These are phyloP conservation scores for Decorospora gaudefroyi DNA, from an alignment of 2,329 filamentous ascomycete genomes.

Conservation along the genomic window DNA sequence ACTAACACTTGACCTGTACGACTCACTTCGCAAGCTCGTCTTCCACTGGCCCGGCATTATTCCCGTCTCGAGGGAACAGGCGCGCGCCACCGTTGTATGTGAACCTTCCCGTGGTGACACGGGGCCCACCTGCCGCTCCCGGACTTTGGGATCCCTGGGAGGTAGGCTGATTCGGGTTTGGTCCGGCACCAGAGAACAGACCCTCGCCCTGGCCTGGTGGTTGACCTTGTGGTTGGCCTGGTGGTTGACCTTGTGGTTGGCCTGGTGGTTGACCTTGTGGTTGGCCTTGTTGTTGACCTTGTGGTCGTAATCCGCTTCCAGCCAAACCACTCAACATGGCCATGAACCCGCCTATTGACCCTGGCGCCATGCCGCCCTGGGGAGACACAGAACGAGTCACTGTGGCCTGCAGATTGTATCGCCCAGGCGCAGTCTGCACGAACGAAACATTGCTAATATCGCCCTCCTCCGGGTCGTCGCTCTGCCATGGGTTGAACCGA, in stretches of 20 bases:
- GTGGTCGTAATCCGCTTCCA: constrained; percentile 34
- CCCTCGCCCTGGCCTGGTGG: constrained; percentile 25
- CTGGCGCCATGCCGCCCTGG: constrained; percentile 26
- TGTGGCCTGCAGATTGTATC: constrained; percentile 44
- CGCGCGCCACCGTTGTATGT: constrained; percentile 44
- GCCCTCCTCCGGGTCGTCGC: constrained; percentile 56
- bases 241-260: constrained; percentile 16
- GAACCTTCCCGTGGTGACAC: constrained; percentile 29
- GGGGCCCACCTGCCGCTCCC: constrained; percentile 18
- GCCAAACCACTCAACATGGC: constrained; percentile 55
- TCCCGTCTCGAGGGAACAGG: constrained; percentile 57
- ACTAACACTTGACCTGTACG: constrained; percentile 47
- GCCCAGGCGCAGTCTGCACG: constrained; percentile 40
- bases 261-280: constrained; percentile 22
- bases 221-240: constrained; percentile 18
- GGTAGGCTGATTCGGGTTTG: constrained; percentile 17
- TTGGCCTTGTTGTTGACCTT: constrained; percentile 14
- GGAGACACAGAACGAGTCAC: constrained; percentile 42
- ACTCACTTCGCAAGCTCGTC: constrained; percentile 50
- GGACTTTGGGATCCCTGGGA: constrained; percentile 22
- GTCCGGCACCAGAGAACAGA: constrained; percentile 16
- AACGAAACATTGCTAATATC: constrained; percentile 56
- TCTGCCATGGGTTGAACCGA: constrained; percentile 56
- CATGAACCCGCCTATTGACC: constrained; percentile 50
- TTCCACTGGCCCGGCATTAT: constrained; percentile 54